phyloP scores from a whole-genome alignment of 2,329 filamentous ascomycete species.

The Scedosporium boydii region DNA sequence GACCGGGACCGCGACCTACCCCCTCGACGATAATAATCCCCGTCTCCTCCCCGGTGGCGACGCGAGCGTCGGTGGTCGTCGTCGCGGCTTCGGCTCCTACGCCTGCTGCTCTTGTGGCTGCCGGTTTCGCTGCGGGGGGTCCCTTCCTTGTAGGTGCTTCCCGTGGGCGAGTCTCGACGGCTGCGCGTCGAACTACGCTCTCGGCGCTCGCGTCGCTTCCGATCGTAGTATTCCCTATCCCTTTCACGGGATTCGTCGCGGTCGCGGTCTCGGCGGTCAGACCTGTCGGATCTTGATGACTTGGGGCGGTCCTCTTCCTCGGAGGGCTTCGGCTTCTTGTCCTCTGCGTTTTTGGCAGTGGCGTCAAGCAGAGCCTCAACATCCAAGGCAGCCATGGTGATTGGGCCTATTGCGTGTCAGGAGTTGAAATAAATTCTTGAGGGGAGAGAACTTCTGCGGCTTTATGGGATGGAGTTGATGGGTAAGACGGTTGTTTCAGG shows the following conservation, averaged over 20 bases:
- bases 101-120: conserved; percentile 74
- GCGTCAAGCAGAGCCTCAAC: conserved; percentile 88
- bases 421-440: conserved; percentile 5
- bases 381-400: conserved; percentile 47
- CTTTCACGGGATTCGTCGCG: conserved; percentile 46
- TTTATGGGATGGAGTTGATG: too few relatives aligned
- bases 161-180: conserved; percentile 37
- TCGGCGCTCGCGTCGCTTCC: conserved; percentile 39
- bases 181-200: conserved; percentile 44
- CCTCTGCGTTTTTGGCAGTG: conserved; percentile 54
- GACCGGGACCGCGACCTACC: conserved; percentile 60
- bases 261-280: conserved; percentile 35
- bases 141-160: conserved; percentile 44
- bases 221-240: conserved; percentile 45
- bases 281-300: conserved; percentile 33
- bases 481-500: neutral
- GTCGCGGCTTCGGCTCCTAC: conserved; percentile 69
- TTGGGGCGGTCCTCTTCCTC: conserved; percentile 51
- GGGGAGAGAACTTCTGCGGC: neutral
- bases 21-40: conserved; percentile 55
- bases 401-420: conserved; percentile 16
- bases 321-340: conserved; percentile 35
- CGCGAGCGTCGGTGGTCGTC: conserved; percentile 65
- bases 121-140: conserved; percentile 68
- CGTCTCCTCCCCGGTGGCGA: conserved; percentile 62